Evolutionary conservation across 495 filamentous ascomycete genomes (phyloP).

Genomic region (Trichoderma reesei): DNA sequence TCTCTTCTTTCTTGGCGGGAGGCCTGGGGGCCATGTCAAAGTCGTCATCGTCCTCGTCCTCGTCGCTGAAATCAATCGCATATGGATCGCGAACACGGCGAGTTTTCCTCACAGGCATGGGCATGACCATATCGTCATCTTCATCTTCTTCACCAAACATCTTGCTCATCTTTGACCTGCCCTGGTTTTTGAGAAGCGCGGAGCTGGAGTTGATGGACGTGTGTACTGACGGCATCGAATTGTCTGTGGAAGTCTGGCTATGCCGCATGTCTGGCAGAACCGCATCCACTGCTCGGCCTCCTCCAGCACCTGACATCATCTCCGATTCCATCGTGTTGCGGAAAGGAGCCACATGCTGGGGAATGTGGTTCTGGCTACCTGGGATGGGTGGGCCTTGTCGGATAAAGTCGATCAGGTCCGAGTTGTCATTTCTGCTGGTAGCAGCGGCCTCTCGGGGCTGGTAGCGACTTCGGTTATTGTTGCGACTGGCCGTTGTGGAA

Average conservation of each 20-base stretch:
- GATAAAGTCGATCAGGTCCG: conserved; percentile 91
- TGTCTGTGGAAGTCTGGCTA: conserved; percentile 35
- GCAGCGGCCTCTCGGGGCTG: conserved; percentile 64
- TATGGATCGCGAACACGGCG: conserved; percentile 81
- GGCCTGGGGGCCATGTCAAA: conserved; percentile 25
- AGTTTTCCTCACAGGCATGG: conserved; percentile 56
- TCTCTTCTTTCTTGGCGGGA: conserved; percentile 50
- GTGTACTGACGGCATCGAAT: conserved; percentile 5
- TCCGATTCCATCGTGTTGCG: conserved; percentile 79
- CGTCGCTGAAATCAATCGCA: conserved; percentile 77
- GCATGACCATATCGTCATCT: conserved; percentile 35
- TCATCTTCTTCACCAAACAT: conserved; percentile 14
- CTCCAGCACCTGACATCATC: conserved; percentile 47
- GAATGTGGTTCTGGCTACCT: conserved; percentile 46
- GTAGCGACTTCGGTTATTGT: conserved; percentile 35
- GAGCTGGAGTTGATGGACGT: conserved; percentile 46
- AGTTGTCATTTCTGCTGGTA: conserved; percentile 52
- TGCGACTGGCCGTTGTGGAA: conserved; percentile 15
- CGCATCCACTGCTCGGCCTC: conserved; percentile 41
- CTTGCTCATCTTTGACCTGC: conserved; percentile 14
- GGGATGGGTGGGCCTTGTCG: conserved; percentile 61
- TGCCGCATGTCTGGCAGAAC: conserved; percentile 31
- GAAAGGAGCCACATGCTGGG: conserved; percentile 78
- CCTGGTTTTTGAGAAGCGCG: conserved; percentile 32
- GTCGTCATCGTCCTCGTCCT: conserved; percentile 57